Percentiles rank a stretch among this genome's conserved stretches.
These are phyloP conservation scores for Acanthamoeba divionensis DNA, from an alignment of 208 protist species.

Conservation along the genomic window DNA sequence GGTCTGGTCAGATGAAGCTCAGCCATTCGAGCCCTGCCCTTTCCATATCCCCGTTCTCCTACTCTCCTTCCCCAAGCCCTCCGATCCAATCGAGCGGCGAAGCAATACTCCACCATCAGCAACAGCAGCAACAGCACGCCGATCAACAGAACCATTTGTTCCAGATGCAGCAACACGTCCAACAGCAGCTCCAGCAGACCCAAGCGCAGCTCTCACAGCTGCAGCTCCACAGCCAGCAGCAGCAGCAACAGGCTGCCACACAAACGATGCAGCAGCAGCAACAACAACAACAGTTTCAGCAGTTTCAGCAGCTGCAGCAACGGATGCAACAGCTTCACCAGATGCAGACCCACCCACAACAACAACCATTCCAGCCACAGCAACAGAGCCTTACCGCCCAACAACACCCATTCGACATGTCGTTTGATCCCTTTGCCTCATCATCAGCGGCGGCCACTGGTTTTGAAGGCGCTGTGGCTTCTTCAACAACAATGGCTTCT, in stretches of 20 bases:
- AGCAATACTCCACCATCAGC: background rate
- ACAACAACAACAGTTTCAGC: background rate
- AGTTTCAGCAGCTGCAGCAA: background rate
- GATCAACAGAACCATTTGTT: background rate
- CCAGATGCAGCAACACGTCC: background rate
- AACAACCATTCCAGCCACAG: background rate
- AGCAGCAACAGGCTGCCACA: constrained; percentile 42
- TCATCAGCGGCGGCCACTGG: background rate
- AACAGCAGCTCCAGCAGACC: background rate
- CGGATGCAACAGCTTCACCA: background rate
- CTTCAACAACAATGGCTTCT: background rate
- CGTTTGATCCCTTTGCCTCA: background rate
- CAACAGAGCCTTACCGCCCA: background rate
- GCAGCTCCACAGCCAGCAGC: constrained; percentile 3
- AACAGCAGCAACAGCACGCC: background rate
- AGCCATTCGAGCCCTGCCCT: too few species aligned
- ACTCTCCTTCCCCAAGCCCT: too few species aligned
- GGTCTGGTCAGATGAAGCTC: too few species aligned
- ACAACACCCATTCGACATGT: background rate
- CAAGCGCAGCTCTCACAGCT: background rate
- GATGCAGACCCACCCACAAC: background rate
- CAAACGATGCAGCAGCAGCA: too few species aligned
- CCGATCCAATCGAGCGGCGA: too few species aligned
- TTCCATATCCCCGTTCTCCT: too few species aligned
- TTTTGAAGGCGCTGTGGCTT: background rate